phyloP scores from a whole-genome alignment of 768 basidiomycete genomes.

The Boletus rubescentipes region DNA sequence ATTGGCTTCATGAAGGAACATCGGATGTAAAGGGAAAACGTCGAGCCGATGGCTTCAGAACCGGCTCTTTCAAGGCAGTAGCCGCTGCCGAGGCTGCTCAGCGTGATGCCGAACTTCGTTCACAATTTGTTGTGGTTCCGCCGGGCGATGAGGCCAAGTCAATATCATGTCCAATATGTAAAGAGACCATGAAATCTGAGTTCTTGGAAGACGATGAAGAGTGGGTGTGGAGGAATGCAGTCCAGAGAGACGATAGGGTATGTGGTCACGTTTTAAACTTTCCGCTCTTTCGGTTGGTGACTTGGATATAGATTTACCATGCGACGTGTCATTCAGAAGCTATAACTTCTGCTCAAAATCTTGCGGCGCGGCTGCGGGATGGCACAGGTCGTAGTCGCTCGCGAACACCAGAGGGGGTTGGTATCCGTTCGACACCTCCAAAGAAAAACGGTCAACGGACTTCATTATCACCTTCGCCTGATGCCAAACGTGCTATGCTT shows the following conservation, averaged over 20 bases:
- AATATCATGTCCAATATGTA: constrained; percentile 93
- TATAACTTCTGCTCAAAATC: constrained; percentile 55
- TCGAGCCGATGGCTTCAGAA: constrained; percentile 51
- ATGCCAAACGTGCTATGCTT: constrained; percentile 51
- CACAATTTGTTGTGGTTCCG: constrained; percentile 86
- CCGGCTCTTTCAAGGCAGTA: constrained; percentile 54
- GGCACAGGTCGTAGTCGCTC: constrained; percentile 68
- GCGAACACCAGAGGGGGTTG: constrained; percentile 64
- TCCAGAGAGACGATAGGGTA: constrained; percentile 81
- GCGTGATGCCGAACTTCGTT: constrained; percentile 71
- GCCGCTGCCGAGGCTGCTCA: constrained; percentile 66
- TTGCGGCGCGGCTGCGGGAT: constrained; percentile 67
- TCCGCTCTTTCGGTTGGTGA: background rate
- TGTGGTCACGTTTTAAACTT: constrained; percentile 25
- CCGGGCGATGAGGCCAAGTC: constrained; percentile 81
- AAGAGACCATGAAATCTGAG: constrained; percentile 88
- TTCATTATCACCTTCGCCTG: constrained; percentile 51
- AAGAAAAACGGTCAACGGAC: constrained; percentile 31
- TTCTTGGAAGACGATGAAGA: constrained; percentile 96
- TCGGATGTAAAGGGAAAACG: constrained; percentile 69
- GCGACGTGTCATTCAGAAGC: constrained; percentile 93
- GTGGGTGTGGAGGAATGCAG: constrained; percentile 96
- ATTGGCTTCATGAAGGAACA: constrained; percentile 79
- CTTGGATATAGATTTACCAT: constrained; percentile 71
- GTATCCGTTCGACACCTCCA: constrained; percentile 39